Evolutionary conservation across 495 filamentous ascomycete species (phyloP).

Genomic region (Penicillium herquei): DNA sequence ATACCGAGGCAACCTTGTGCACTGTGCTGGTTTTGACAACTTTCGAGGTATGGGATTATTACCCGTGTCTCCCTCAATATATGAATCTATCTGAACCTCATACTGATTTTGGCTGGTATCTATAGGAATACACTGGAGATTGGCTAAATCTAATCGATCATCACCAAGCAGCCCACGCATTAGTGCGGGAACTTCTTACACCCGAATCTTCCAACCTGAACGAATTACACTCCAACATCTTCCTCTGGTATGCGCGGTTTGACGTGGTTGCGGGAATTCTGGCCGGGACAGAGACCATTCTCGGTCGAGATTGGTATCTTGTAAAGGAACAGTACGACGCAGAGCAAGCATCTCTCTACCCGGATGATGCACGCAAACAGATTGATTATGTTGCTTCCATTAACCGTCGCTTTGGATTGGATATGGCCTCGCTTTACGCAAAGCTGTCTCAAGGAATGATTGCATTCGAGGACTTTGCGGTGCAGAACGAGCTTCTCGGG

Average conservation of each 20-base stretch:
- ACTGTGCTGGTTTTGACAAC: constrained; percentile 91
- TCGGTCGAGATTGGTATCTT: constrained; percentile 80
- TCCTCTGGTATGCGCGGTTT: constrained; percentile 86
- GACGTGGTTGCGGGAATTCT: constrained; percentile 82
- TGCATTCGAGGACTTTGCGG: constrained; percentile 60
- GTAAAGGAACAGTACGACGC: constrained; percentile 60
- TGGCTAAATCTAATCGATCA: constrained; percentile 91
- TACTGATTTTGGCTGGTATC: neutral
- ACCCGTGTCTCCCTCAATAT: neutral
- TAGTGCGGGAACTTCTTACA: constrained; percentile 75
- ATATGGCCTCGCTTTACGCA: constrained; percentile 78
- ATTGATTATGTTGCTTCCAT: constrained; percentile 63
- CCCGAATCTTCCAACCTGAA: constrained; percentile 73
- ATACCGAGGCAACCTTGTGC: constrained; percentile 72
- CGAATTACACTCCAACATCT: constrained; percentile 64
- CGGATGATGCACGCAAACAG: constrained; percentile 61
- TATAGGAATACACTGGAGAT: constrained; percentile 88
- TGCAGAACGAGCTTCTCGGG: constrained; percentile 57
- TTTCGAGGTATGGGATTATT: constrained; percentile 68
- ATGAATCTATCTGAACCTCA: neutral
- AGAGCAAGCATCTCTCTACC: constrained; percentile 56
- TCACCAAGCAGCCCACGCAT: constrained; percentile 81
- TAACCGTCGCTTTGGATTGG: constrained; percentile 71
- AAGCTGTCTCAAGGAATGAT: constrained; percentile 61
- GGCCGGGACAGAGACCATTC: constrained; percentile 70